A percentile compares a stretch with the other conserved stretches of the same genome.
These are phyloP conservation scores for Pouteria glomerata DNA, from an alignment of 148 eudicot genomes.

Conservation along the genomic window DNA sequence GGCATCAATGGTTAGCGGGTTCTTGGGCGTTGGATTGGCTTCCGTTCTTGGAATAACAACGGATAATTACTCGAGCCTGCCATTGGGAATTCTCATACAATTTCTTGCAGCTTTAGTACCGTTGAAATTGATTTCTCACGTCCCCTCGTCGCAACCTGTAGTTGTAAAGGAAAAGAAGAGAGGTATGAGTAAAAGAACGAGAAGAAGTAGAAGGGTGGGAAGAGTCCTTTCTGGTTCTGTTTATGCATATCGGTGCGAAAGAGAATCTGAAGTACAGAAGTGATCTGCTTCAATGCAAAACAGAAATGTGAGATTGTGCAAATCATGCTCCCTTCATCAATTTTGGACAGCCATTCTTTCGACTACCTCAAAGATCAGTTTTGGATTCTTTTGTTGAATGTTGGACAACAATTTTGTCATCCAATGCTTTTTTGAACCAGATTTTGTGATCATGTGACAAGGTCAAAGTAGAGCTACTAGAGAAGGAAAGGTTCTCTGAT, in stretches of 20 bases:
- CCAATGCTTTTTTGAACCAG: no score
- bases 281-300: not conserved
- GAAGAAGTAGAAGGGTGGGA: slow-evolving; percentile 53
- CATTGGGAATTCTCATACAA: slow-evolving; percentile 64
- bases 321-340: not conserved
- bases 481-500: no score
- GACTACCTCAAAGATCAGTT: no score
- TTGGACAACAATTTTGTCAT: no score
- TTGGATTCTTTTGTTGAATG: no score
- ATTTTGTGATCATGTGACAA: no score
- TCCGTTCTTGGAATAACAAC: slow-evolving; percentile 60
- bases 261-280: slow-evolving; percentile 44
- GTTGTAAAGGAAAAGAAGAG: slow-evolving; percentile 40
- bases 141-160: slow-evolving; percentile 32
- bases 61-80: slow-evolving; percentile 54
- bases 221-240: slow-evolving; percentile 36
- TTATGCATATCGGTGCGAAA: slow-evolving; percentile 39
- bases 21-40: slow-evolving; percentile 76
- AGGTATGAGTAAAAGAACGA: slow-evolving; percentile 43
- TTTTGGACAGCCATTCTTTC: not conserved
- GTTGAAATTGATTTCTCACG: slow-evolving; percentile 46
- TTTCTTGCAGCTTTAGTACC: slow-evolving; percentile 71
- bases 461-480: no score
- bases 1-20: slow-evolving; percentile 68
- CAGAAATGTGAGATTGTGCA: not conserved